These are phyloP conservation scores for Cytospora schulzeri DNA, from an alignment of 2,329 filamentous ascomycete species.

Conservation along the genomic window DNA sequence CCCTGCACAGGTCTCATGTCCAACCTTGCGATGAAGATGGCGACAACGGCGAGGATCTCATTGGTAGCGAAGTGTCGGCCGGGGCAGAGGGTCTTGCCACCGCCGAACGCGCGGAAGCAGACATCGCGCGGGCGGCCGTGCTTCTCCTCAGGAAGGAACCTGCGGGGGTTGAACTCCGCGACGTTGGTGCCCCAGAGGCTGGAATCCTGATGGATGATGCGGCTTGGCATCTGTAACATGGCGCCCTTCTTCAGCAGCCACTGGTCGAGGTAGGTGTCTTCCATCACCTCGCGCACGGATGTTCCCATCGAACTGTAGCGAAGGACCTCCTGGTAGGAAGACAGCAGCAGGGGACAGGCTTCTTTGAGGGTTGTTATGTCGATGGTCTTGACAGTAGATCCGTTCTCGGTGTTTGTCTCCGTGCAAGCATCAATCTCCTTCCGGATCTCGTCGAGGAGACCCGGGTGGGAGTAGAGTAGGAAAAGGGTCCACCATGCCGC, in stretches of 20 bases:
- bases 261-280: slow-evolving; percentile 34
- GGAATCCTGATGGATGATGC: slow-evolving; percentile 33
- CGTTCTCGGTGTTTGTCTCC: slow-evolving; percentile 7
- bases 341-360: slow-evolving; percentile 42
- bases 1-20: slow-evolving; percentile 33
- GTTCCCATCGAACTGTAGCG: slow-evolving; percentile 42
- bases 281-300: slow-evolving; percentile 37
- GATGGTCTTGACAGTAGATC: slow-evolving; percentile 26
- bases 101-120: slow-evolving; percentile 35
- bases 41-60: slow-evolving; percentile 33
- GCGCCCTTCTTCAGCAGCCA: slow-evolving; percentile 36
- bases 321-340: slow-evolving; percentile 45
- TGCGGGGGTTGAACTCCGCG: slow-evolving; percentile 26
- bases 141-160: slow-evolving; percentile 34
- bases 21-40: slow-evolving; percentile 33
- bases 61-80: slow-evolving; percentile 36
- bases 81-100: slow-evolving; percentile 35
- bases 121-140: slow-evolving; percentile 30
- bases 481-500: slow-evolving; percentile 45
- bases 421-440: slow-evolving; percentile 20
- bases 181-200: slow-evolving; percentile 30
- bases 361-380: slow-evolving; percentile 39
- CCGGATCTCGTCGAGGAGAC: slow-evolving; percentile 1
- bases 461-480: slow-evolving; percentile 34
- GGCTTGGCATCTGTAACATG: slow-evolving; percentile 35